These are phyloP conservation scores for Euphorbia lathyris DNA, from an alignment of 345 rosid genomes.

Conservation along the genomic window DNA sequence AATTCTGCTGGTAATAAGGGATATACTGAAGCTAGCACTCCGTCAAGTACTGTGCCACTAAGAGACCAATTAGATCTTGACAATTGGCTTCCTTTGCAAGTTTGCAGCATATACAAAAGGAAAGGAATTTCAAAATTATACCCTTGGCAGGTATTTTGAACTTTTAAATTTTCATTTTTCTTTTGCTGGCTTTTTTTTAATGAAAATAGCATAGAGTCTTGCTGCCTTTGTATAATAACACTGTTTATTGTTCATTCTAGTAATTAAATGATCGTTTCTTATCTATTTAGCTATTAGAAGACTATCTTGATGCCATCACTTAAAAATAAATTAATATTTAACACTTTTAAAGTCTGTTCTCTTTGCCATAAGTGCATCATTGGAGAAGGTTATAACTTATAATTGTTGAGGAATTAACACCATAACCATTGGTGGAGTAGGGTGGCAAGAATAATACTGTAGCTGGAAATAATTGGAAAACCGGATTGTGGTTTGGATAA, in stretches of 20 bases:
- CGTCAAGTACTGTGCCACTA: constrained; percentile 52
- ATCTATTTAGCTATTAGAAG: not conserved
- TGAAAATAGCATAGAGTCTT: not conserved
- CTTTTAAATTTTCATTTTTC: not conserved
- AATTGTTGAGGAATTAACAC: not conserved
- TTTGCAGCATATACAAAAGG: constrained; percentile 67
- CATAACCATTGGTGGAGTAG: not conserved
- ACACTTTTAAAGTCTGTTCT: not conserved
- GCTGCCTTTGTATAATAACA: not conserved
- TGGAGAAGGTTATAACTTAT: not conserved
- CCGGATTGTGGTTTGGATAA: not conserved
- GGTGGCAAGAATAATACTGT: not conserved
- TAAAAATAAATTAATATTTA: not conserved
- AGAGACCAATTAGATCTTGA: constrained; percentile 51
- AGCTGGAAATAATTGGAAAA: not conserved
- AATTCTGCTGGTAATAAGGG: constrained; percentile 32
- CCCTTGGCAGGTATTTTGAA: constrained; percentile 82
- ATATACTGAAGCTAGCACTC: constrained; percentile 56
- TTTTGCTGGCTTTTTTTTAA: not conserved
- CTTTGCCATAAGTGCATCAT: not conserved
- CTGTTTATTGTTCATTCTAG: not conserved
- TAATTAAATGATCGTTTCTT: not conserved
- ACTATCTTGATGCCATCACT: not conserved
- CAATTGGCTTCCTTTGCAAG: constrained; percentile 84
- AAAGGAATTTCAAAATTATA: constrained; percentile 82